phyloP scores from a whole-genome alignment of 2,329 filamentous ascomycete genomes.

The Aspergillus thermomutatus region DNA sequence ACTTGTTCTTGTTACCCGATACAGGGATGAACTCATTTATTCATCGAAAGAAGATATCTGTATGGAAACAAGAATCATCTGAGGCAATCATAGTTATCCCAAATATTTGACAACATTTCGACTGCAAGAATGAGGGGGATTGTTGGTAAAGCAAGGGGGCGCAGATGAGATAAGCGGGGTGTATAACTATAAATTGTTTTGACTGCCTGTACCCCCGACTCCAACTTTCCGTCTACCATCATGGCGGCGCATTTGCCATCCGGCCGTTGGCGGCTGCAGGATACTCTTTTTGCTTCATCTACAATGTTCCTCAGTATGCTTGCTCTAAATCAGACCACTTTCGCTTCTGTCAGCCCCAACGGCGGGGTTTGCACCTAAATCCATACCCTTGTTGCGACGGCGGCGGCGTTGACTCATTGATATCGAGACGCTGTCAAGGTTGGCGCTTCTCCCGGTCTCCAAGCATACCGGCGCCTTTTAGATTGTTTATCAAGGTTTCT shows the following conservation, averaged over 20 bases:
- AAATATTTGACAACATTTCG: background rate
- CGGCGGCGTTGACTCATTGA: conserved; percentile 17
- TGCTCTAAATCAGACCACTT: conserved; percentile 3
- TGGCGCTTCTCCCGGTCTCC: background rate
- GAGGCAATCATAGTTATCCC: background rate
- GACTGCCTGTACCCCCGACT: background rate
- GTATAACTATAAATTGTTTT: background rate
- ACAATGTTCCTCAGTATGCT: conserved; percentile 5
- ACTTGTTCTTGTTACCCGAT: background rate
- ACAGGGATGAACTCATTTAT: background rate
- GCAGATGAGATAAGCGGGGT: conserved; percentile 20
- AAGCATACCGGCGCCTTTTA: background rate
- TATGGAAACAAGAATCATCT: background rate
- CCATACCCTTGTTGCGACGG: conserved; percentile 14
- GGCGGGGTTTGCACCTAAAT: conserved; percentile 30
- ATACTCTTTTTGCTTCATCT: background rate
- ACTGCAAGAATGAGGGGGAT: background rate
- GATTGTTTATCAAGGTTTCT: background rate
- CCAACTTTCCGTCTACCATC: conserved; percentile 12
- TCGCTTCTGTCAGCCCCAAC: conserved; percentile 26
- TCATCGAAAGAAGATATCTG: background rate
- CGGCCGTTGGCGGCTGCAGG: conserved; percentile 19
- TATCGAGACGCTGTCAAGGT: conserved; percentile 10
- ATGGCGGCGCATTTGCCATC: conserved; percentile 19
- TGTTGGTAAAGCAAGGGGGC: background rate